Evolutionary conservation across 768 basidiomycete species (phyloP), one percentile per base, ranked within the genome.

Genomic region (Mycena galopus): DNA sequence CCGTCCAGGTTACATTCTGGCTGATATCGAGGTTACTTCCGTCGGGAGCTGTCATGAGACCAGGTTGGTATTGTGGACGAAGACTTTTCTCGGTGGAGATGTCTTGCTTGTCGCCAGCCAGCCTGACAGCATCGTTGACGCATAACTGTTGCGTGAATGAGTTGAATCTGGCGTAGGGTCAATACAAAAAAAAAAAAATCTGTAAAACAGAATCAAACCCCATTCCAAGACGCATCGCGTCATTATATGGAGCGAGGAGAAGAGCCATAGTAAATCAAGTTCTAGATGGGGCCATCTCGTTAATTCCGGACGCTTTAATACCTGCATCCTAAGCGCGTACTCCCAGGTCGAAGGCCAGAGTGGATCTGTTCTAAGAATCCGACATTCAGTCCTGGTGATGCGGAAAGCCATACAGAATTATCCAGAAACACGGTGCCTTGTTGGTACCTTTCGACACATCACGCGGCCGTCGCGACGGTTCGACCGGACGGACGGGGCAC

Each of bases 151-250:
- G 66, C 8, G 66, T 58, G 66, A 67, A 67, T 16, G 66, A 67
- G 56, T 67, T 67, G 42, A 67, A 67, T 35, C 66, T 67, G 42
- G 32, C 29, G 2, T 12, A 42, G 25, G 12, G 14, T 47, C 23
- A 19, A 27, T 14, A 32, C 21, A 44, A 2, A 44, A 2, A 25
- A 8, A 30, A 59, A 44, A 9, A 19, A 44, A 7, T 21, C 44
- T 14, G 37, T 37, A 57, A n/a, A 55, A 55, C 21, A 59, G 51
- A 44, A 30, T 30, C 14, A 58, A 21, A 67, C 66, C 65, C 65
- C 65, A 58, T 66, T 66, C 65, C 65, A 29, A 66, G 55, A 21
- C 55, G 65, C 65, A 66, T 67, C 30, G 57, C 56, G 23, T 59
- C 66, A 32, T 67, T 59, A n/a, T 67, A 65, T 8, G 64, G 64